Evolutionary conservation across 2,329 filamentous ascomycete species (phyloP).

Genomic region (Helotiales sp.): DNA sequence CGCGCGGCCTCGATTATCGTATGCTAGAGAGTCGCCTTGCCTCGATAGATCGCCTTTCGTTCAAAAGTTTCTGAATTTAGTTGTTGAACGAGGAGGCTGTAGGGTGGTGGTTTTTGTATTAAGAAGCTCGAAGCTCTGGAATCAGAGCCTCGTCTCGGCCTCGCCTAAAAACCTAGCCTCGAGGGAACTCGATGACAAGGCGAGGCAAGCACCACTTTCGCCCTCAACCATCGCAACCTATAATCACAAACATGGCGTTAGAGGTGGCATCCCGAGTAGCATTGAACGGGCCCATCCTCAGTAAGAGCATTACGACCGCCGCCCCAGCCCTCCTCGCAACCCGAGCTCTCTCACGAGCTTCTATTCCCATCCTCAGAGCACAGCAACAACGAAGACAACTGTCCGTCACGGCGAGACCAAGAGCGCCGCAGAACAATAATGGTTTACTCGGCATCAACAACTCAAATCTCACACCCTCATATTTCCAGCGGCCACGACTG

Average conservation of each 20-base stretch:
- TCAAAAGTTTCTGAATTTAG: no score
- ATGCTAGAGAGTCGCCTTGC: background rate
- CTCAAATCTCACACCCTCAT: constrained; percentile 60
- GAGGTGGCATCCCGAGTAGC: constrained; percentile 26
- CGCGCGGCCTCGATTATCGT: background rate
- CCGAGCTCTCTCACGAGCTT: constrained; percentile 23
- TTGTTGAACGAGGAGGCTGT: no score
- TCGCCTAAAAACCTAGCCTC: constrained; percentile 25
- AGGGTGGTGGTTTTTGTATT: no score
- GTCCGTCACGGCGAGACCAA: constrained; percentile 24
- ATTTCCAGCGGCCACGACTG: constrained; percentile 73
- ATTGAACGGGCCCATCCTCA: constrained; percentile 25
- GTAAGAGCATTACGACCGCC: constrained; percentile 18
- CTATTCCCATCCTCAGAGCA: constrained; percentile 18
- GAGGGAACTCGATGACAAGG: background rate
- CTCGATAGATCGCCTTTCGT: no score
- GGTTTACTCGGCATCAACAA: constrained; percentile 33
- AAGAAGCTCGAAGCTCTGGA: no score
- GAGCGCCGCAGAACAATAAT: constrained; percentile 27
- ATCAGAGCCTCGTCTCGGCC: constrained; percentile 12
- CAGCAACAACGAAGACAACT: constrained; percentile 31
- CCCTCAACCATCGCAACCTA: constrained; percentile 6
- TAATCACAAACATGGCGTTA: constrained; percentile 21
- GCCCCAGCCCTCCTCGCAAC: constrained; percentile 16
- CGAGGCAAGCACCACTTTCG: background rate